These are phyloP conservation scores for Boletus tylopilopsis DNA, from an alignment of 768 basidiomycete species.

Conservation along the genomic window DNA sequence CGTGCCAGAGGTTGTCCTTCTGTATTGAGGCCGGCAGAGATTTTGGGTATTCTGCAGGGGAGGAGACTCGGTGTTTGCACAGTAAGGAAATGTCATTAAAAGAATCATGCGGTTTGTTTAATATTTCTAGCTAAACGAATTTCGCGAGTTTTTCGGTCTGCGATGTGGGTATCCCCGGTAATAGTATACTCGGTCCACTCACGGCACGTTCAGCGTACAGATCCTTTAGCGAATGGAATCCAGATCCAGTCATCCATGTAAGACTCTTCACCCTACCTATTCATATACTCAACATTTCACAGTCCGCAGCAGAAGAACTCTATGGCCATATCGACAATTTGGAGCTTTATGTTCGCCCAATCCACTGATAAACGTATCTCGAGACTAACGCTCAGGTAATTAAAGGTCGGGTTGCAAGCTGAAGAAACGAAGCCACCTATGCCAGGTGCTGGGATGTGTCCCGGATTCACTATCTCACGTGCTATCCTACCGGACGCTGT, in stretches of 20 bases:
- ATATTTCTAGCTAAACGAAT: constrained; percentile 56
- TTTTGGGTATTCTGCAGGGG: constrained; percentile 64
- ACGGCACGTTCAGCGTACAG: constrained; percentile 44
- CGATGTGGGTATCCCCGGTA: constrained; percentile 44
- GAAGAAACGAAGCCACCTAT: constrained; percentile 64
- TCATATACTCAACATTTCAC: neutral
- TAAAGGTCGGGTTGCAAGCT: constrained; percentile 61
- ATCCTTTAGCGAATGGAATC: constrained; percentile 72
- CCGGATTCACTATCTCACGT: constrained; percentile 79
- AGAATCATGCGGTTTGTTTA: neutral
- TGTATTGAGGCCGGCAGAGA: constrained; percentile 61
- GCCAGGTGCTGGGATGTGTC: constrained; percentile 74
- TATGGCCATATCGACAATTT: constrained; percentile 75
- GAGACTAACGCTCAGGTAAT: neutral
- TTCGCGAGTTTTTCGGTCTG: constrained; percentile 66
- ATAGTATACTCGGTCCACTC: neutral
- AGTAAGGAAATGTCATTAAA: constrained; percentile 34
- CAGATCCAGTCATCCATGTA: constrained; percentile 52
- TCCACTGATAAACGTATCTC: neutral
- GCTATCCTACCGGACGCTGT: constrained; percentile 84
- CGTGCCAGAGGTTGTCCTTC: constrained; percentile 67
- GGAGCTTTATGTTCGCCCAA: constrained; percentile 61
- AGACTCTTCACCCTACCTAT: constrained; percentile 12
- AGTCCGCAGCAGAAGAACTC: constrained; percentile 61
- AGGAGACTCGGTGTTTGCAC: constrained; percentile 72